Evolutionary conservation across 805 yeast species (phyloP), one percentile per base, ranked within the genome.

Genomic region (Candida verbasci): DNA sequence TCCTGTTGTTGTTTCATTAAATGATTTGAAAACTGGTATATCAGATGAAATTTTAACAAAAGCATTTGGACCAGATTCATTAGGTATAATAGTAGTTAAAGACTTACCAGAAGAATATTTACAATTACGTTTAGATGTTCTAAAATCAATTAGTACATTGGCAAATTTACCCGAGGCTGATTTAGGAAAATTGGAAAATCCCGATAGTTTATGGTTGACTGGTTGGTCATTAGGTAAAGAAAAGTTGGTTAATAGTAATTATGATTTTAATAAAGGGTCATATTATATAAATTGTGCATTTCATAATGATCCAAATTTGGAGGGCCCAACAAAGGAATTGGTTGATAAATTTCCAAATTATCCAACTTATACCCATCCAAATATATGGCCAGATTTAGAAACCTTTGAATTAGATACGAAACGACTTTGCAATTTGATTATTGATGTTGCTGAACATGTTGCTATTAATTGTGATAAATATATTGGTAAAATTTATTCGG

Each of bases 171-270:
- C 73, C 1, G 37, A 35, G 7, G 48, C 48, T 2, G 50, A 53
- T 8, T 54, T 76, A 24, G 50, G 47, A 3, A 31, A 43, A 12
- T 56, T 76, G 36, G 81, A 76, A 45, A 59, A 58, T 17, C 71
- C 70, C 12, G 77, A 73, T 35, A 67, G 76, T 0, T 57, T 53
- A 43, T 78, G 77, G 72, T 55, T 75, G 6, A 70, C 73, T 1
- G 84, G 82, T 1, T 78, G 82, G 82, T 76, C 82, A 7, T 52
- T 75, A 17, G 82, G 82, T 0, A 70, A 67, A 35, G 83, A 78
- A 45, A 64, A 53, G 23, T 58, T 78, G 24, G 62, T 62, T 1
- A 52, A 56, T 24, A 76, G 74, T 2, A 42, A 55, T 27, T 73
- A 73, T 1, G 82, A 78, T 46, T 48, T 45, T 20, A 56, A 65